phyloP scores from a whole-genome alignment of 331 rosid species.

The Rosa hybrid region DNA sequence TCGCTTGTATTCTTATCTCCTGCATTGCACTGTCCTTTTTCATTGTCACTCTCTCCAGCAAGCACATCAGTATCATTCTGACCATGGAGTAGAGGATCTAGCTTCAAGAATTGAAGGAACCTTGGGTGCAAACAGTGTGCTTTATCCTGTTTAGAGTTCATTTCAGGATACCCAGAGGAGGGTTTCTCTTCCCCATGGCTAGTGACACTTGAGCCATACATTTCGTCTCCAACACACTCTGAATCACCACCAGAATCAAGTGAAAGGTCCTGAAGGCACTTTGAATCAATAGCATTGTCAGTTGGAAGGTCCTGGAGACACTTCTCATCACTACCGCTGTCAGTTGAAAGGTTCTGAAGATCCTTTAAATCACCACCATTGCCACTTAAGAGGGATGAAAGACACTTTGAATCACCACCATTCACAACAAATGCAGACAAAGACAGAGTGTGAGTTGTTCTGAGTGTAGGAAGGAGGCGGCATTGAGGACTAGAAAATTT shows the following conservation, averaged over 20 bases:
- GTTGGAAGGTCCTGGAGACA: constrained; percentile 12
- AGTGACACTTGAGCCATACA: background rate
- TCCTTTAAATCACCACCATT: constrained; percentile 1
- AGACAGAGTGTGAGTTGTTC: constrained; percentile 3
- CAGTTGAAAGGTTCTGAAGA: constrained; percentile 12
- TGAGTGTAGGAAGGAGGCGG: background rate
- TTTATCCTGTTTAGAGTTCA: background rate
- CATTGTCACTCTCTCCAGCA: constrained; percentile 5
- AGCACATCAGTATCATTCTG: constrained; percentile 1
- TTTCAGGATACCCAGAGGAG: constrained; percentile 14
- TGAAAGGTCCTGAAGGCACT: constrained; percentile 18
- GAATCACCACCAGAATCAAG: constrained; percentile 10
- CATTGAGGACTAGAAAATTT: constrained; percentile 11
- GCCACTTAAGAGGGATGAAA: constrained; percentile 10
- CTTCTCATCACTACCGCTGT: background rate
- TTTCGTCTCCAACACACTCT: constrained; percentile 24
- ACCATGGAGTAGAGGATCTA: constrained; percentile 30
- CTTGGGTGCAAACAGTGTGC: constrained; percentile 4
- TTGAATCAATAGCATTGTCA: constrained; percentile 2
- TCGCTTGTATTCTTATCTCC: background rate
- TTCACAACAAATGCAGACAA: background rate
- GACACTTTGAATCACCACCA: background rate
- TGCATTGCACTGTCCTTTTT: constrained; percentile 12
- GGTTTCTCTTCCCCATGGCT: constrained; percentile 6
- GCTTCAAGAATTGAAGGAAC: constrained; percentile 33